A percentile compares a stretch with the other conserved stretches of the same genome.
phyloP scores from a whole-genome alignment of 352 stramenopile species.

The Globisporangium camurandrum region DNA sequence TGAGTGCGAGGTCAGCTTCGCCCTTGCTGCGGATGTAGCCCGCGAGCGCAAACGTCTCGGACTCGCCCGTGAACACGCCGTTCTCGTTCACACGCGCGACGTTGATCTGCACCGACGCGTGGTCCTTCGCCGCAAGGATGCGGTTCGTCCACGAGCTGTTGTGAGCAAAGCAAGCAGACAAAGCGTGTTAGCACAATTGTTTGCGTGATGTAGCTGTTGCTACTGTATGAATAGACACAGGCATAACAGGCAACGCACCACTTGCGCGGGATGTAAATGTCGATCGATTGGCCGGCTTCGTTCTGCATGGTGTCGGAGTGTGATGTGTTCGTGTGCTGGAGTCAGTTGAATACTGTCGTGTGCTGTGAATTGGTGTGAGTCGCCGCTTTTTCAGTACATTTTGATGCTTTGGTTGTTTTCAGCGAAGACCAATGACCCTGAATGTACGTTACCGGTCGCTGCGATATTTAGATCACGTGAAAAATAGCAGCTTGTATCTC shows the following conservation, averaged over 20 bases:
- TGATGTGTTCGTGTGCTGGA: constrained; percentile 16
- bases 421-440: constrained; percentile 80
- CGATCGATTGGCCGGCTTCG: constrained; percentile 95
- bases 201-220: too few species aligned
- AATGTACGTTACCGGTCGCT: constrained; percentile 77
- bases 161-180: not conserved
- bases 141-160: constrained; percentile 96
- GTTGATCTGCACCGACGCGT: constrained; percentile 97
- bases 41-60: constrained; percentile 91
- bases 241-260: constrained; percentile 58
- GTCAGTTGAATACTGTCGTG: constrained; percentile 62
- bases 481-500: not conserved
- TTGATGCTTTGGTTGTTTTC: not conserved
- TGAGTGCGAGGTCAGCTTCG: constrained; percentile 92
- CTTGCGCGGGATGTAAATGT: constrained; percentile 98
- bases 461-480: too few species aligned
- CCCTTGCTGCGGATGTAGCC: constrained; percentile 97
- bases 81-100: constrained; percentile 96
- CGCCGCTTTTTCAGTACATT: not conserved
- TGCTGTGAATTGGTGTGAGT: too few species aligned
- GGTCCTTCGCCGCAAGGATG: constrained; percentile 97
- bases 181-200: not conserved
- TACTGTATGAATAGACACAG: not conserved
- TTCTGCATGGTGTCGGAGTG: constrained; percentile 92
- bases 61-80: constrained; percentile 95